phyloP scores from a whole-genome alignment of 1,284 basidiomycete genomes.

The Cutaneotrichosporon mucoides region DNA sequence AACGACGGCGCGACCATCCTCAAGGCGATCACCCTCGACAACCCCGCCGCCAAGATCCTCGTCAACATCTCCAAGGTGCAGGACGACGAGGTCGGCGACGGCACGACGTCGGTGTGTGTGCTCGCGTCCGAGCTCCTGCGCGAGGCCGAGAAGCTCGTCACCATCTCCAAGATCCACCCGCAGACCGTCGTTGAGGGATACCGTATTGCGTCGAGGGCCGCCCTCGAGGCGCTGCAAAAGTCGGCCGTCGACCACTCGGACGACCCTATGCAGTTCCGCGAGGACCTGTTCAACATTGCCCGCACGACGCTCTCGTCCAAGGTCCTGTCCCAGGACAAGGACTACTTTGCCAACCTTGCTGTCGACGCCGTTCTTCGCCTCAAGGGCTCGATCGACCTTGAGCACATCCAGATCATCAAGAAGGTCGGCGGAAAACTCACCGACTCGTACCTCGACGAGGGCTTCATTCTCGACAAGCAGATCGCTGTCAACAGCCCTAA shows the following conservation, averaged over 20 bases:
- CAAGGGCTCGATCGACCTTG: conserved; percentile 91
- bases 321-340: conserved; percentile 94
- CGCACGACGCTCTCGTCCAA: conserved; percentile 94
- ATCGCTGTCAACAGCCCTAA: conserved; percentile 96
- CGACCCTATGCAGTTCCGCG: conserved; percentile 70
- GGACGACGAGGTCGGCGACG: conserved; percentile 98
- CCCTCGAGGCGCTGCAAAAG: conserved; percentile 75
- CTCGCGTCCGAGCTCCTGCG: conserved; percentile 86
- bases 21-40: conserved; percentile 95
- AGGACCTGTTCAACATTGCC: conserved; percentile 94
- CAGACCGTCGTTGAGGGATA: conserved; percentile 99
- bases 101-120: conserved; percentile 92
- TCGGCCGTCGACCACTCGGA: conserved; percentile 77
- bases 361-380: conserved; percentile 94
- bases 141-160: conserved; percentile 94
- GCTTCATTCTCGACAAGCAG: conserved; percentile 96
- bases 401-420: conserved; percentile 99
- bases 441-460: conserved; percentile 97
- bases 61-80: conserved; percentile 99
- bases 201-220: conserved; percentile 83
- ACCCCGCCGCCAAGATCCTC: conserved; percentile 97
- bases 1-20: conserved; percentile 99
- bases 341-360: conserved; percentile 97
- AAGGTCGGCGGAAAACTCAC: conserved; percentile 98
- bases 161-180: conserved; percentile 82